Percentiles rank a stretch among this genome's conserved stretches.
phyloP scores from a whole-genome alignment of 441 rosid genomes.

The Mallotus japonicus region DNA sequence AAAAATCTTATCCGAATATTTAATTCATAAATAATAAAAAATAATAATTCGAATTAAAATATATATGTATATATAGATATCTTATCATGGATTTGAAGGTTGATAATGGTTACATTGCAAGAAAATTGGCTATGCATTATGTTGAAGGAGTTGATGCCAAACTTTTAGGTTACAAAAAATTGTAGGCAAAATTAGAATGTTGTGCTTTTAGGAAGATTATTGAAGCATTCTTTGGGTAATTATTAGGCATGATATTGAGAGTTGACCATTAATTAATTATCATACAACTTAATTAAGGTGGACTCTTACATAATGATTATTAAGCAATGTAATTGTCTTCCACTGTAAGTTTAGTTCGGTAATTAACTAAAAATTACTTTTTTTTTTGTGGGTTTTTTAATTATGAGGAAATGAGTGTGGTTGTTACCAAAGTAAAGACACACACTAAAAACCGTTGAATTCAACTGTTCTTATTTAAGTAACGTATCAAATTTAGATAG shows the following conservation, averaged over 20 bases:
- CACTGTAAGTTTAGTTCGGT: conserved; percentile 1
- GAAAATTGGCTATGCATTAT: background rate
- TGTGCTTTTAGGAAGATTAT: background rate
- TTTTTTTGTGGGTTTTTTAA: background rate
- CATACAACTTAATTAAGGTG: background rate
- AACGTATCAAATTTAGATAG: too few relatives aligned
- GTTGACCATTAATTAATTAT: conserved; percentile 8
- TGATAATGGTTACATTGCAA: too few relatives aligned
- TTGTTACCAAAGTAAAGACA: background rate
- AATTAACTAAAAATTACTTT: background rate
- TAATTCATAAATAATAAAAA: too few relatives aligned
- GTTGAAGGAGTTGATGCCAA: background rate
- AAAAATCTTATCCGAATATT: too few relatives aligned
- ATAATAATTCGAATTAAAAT: too few relatives aligned
- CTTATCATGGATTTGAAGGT: too few relatives aligned
- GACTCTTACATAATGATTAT: conserved; percentile 2
- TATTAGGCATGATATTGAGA: conserved; percentile 12
- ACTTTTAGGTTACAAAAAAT: conserved; percentile 4
- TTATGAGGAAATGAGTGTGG: conserved; percentile 20
- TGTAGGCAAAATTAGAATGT: background rate
- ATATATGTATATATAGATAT: too few relatives aligned
- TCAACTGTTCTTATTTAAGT: too few relatives aligned
- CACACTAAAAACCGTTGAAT: too few relatives aligned
- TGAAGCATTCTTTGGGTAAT: conserved; percentile 6
- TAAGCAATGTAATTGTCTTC: conserved; percentile 18